Conservation (phyloP, 2,329 filamentous ascomycete species). For the Beauveria varroae region DNA sequence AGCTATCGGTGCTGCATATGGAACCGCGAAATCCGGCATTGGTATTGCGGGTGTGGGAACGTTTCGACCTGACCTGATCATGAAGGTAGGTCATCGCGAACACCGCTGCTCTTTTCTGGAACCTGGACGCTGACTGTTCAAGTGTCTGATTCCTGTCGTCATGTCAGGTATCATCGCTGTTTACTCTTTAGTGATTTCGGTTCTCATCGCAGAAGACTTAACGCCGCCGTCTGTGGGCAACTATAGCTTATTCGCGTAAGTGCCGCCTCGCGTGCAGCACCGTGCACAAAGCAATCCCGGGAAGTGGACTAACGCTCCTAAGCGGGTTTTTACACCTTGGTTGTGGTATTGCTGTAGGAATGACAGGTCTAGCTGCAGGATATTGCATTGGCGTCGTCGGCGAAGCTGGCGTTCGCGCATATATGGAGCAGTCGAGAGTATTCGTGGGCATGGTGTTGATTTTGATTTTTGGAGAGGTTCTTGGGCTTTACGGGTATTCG, state of each 20-base stretch:
- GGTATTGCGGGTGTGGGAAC: conserved; percentile 81
- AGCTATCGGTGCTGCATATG: conserved; percentile 72
- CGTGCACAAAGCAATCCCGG: background rate
- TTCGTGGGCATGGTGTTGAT: conserved; percentile 99
- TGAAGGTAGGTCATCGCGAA: conserved; percentile 58
- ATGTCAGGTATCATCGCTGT: conserved; percentile 99
- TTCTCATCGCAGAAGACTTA: conserved; percentile 89
- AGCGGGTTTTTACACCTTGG: conserved; percentile 91
- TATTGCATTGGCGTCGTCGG: conserved; percentile 96
- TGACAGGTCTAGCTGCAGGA: conserved; percentile 87
- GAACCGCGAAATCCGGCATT: conserved; percentile 82
- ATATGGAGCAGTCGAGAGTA: conserved; percentile 92
- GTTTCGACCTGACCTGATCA: conserved; percentile 79
- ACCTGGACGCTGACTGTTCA: background rate
- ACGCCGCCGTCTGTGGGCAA: conserved; percentile 55
- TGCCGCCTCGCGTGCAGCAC: conserved; percentile 13
- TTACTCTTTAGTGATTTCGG: conserved; percentile 92
- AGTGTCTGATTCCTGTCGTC: conserved; percentile 82
- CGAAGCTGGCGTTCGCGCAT: conserved; percentile 86
- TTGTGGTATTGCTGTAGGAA: conserved; percentile 81
- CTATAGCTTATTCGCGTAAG: conserved; percentile 80
- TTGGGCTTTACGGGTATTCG: conserved; percentile 89
- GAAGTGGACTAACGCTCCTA: conserved; percentile 15
- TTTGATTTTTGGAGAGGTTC: conserved; percentile 94
- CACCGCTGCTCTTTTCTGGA: background rate